Evolutionary conservation across 2,329 filamentous ascomycete genomes (phyloP).

Genomic region (Aspergillus unguis): DNA sequence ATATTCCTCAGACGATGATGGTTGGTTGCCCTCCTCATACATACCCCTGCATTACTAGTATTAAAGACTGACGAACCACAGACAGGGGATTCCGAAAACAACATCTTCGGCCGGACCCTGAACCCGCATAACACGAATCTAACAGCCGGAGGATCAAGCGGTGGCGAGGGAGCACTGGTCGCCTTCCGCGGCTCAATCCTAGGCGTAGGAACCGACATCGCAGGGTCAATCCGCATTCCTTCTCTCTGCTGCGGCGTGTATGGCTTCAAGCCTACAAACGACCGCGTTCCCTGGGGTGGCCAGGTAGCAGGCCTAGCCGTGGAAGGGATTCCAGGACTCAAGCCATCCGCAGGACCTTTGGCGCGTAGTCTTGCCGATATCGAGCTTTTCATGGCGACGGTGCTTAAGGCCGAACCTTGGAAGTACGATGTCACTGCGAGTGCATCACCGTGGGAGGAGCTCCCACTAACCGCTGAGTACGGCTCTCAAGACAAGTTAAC

Average conservation of each 20-base stretch:
- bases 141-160: constrained; percentile 61
- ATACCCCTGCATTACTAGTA: too few relatives aligned
- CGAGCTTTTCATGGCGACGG: constrained; percentile 1
- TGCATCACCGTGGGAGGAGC: neutral
- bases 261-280: constrained; percentile 43
- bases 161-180: constrained; percentile 62
- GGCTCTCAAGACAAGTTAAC: neutral
- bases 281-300: neutral
- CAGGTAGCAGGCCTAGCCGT: neutral
- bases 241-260: constrained; percentile 50
- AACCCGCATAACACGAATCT: constrained; percentile 60
- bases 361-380: neutral
- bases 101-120: constrained; percentile 58
- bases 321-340: neutral
- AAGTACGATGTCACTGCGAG: neutral
- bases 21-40: neutral
- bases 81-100: constrained; percentile 51
- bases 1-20: constrained; percentile 56
- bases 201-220: constrained; percentile 61
- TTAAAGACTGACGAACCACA: too few relatives aligned
- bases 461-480: too few relatives aligned
- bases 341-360: neutral
- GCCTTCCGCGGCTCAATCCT: constrained; percentile 56
- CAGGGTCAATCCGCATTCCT: constrained; percentile 43
- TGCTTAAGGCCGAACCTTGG: neutral